Evolutionary conservation across 306 rosid genomes (phyloP).

Genomic region (Mimosa bimucronata): DNA sequence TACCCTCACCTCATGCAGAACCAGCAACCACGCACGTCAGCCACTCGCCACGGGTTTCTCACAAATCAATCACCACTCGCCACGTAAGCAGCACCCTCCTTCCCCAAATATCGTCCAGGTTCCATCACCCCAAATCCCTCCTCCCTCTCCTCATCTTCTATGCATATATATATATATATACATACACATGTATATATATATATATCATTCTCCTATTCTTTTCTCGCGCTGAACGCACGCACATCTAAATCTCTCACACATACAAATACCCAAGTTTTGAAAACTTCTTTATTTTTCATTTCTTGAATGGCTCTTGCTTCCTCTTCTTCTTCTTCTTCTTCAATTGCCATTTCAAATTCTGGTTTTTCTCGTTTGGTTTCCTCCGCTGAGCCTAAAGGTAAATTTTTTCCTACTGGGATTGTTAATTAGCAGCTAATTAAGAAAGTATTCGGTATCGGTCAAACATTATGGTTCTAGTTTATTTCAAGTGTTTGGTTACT

Average conservation of each 20-base stretch:
- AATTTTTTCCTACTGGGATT: neutral
- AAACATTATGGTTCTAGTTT: neutral
- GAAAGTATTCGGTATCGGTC: neutral
- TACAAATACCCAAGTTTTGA: neutral
- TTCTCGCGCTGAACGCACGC: neutral
- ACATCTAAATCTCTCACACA: neutral
- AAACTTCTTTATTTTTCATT: neutral
- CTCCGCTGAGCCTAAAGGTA: slow-evolving; percentile 59
- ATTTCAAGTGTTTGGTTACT: neutral
- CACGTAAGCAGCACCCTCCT: slow-evolving; percentile 26
- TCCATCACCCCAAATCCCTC: slow-evolving; percentile 51
- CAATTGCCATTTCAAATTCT: slow-evolving; percentile 51
- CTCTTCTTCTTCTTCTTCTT: slow-evolving; percentile 53
- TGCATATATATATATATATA: neutral
- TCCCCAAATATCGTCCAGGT: slow-evolving; percentile 44
- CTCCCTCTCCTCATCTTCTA: too few species aligned
- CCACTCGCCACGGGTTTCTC: slow-evolving; percentile 33
- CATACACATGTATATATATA: neutral
- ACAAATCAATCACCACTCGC: neutral
- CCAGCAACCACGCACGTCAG: slow-evolving; percentile 37
- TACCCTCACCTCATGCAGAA: too few species aligned
- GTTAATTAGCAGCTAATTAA: neutral
- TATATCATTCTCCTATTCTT: slow-evolving; percentile 14
- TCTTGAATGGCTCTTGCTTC: slow-evolving; percentile 59
- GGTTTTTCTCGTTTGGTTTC: slow-evolving; percentile 38